These are phyloP conservation scores for Omphalea diandra DNA, from an alignment of 441 rosid genomes.

Conservation along the genomic window DNA sequence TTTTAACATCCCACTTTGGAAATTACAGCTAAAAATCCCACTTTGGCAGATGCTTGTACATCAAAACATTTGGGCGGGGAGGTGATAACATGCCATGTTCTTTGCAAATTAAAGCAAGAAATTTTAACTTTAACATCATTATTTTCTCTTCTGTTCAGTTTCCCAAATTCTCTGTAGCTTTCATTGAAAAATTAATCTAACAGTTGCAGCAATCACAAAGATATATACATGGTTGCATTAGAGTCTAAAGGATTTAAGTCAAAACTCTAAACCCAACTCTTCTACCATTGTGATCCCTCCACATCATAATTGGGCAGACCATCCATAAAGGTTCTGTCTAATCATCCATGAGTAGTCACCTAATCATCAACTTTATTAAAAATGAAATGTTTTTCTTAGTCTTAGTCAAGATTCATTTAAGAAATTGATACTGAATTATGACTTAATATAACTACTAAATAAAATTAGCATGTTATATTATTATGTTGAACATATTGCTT, in stretches of 20 bases:
- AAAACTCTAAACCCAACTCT: background rate
- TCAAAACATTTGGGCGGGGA: too few relatives aligned
- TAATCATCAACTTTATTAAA: slow-evolving; percentile 9
- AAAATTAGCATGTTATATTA: too few relatives aligned
- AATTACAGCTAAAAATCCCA: too few relatives aligned
- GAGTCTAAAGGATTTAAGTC: background rate
- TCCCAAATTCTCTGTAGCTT: background rate
- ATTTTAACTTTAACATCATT: background rate
- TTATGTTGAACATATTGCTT: too few relatives aligned
- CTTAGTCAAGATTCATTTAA: too few relatives aligned
- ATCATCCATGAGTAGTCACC: slow-evolving; percentile 3
- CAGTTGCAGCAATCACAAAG: background rate
- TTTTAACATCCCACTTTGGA: too few relatives aligned
- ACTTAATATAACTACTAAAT: too few relatives aligned
- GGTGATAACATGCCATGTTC: background rate
- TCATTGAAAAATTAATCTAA: background rate
- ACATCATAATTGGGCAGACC: background rate
- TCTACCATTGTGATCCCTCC: background rate
- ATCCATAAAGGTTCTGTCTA: background rate
- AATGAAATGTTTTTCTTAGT: background rate
- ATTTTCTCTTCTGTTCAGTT: background rate
- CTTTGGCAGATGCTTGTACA: too few relatives aligned
- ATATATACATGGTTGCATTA: background rate
- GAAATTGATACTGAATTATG: too few relatives aligned
- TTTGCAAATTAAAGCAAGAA: background rate